These are phyloP conservation scores for Fomes fomentarius DNA, from an alignment of 1,284 basidiomycete species.

Conservation along the genomic window DNA sequence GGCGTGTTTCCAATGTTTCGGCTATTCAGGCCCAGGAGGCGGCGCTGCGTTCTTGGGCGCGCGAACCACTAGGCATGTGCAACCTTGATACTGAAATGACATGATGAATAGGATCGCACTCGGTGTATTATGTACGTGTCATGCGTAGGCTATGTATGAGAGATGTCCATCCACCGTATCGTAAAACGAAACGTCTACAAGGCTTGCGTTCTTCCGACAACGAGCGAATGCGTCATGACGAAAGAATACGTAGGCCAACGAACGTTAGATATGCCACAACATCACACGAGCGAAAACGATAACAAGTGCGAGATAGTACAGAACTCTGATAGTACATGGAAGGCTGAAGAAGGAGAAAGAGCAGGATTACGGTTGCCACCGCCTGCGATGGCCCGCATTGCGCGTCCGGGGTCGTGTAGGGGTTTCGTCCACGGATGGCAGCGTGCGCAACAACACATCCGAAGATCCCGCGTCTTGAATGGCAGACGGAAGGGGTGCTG, in stretches of 20 bases:
- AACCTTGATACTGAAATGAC: too few species aligned
- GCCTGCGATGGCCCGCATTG: slow-evolving; percentile 34
- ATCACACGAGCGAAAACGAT: slow-evolving; percentile 12
- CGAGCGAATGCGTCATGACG: slow-evolving; percentile 2
- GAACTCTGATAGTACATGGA: slow-evolving; percentile 7
- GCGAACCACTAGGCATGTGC: too few species aligned
- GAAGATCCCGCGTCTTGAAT: slow-evolving; percentile 24
- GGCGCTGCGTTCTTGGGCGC: too few species aligned
- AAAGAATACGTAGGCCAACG: slow-evolving; percentile 10
- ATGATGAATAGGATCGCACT: not conserved
- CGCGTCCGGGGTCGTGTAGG: slow-evolving; percentile 63
- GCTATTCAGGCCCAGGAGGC: too few species aligned
- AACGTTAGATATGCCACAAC: not conserved
- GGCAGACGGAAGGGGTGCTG: not conserved
- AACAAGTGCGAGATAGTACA: slow-evolving; percentile 7
- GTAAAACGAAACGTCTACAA: slow-evolving; percentile 20
- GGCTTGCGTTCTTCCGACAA: slow-evolving; percentile 11
- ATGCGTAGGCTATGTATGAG: slow-evolving; percentile 20
- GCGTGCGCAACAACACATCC: slow-evolving; percentile 27
- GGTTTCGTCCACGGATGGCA: slow-evolving; percentile 55
- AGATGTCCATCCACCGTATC: slow-evolving; percentile 15
- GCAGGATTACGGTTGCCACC: slow-evolving; percentile 25
- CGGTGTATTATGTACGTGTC: slow-evolving; percentile 15
- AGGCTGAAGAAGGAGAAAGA: not conserved
- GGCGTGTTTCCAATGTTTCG: too few species aligned